Base-by-base conservation (phyloP, 495 filamentous ascomycete genomes). In the Sphaerosporella brunnea region DNA sequence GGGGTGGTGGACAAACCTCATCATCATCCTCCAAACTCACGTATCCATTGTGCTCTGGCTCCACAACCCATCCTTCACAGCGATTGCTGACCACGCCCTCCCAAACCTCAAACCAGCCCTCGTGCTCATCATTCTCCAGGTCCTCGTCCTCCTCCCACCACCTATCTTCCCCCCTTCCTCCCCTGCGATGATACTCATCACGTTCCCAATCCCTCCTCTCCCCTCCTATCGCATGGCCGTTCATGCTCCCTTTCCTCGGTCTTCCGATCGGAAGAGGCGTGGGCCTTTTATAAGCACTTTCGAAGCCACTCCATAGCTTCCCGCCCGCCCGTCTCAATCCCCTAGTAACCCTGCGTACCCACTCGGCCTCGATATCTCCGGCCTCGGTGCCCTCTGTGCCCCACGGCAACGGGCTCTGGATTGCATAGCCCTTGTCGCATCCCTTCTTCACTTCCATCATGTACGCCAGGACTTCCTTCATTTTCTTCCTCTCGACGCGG, bases 21-120 rank as follows among this genome's bases (percentile, higher is more conserved):
- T 46, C 43, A 23, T 46, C 43, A 23, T 46, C 43, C 16, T 46
- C 43, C 26, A 46, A 23, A 8, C 13, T 16, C 1, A 34, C 20
- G 13, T 23, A 20, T 1, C 30, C 43, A 8, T 15, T 8, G 23
- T 46, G 43, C 13, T 46, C 11, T n/a, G 43, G 43, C 28, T 46
- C 43, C 13, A 46, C 43, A 1, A 46, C 43, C 43, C 43, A 46
- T 1, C 43, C 43, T 2, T 9, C 26, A 23, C 43, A 46, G 2
- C 43, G 1, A 23, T 46, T 46, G 13, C n/a, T 3, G 1, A 46
- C 43, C 1, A 35, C 28, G 1, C 11, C 43, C 30, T 46, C 43
- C 43, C 43, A 46, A 19, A 46, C 43, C 24, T 46, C 43, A 23
- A 46, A 46, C 43, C 26, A 34, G 7, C n/a, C 25, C 4, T 35